Percentiles rank a stretch among this genome's conserved stretches.
Evolutionary conservation across 2,329 filamentous ascomycete genomes (phyloP).

Genomic region (Aureobasidium melanogenum): DNA sequence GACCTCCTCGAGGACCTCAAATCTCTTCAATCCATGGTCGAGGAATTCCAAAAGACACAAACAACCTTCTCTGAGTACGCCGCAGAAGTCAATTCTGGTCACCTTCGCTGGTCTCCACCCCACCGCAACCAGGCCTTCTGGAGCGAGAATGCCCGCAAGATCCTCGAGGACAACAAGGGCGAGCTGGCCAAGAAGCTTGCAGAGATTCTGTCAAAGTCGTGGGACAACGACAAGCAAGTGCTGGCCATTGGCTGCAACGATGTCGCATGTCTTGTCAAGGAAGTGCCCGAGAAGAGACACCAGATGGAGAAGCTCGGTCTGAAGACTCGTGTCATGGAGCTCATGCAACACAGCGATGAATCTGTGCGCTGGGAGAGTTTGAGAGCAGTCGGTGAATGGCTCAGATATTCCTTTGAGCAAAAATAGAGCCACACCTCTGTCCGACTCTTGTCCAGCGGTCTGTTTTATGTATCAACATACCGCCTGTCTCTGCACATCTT

Average conservation of each 20-base stretch:
- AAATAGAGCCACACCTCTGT: background rate
- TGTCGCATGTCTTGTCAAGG: slow-evolving; percentile 77
- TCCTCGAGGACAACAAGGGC: slow-evolving; percentile 74
- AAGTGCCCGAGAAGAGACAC: slow-evolving; percentile 73
- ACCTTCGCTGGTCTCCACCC: slow-evolving; percentile 86
- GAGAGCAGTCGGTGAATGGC: slow-evolving; percentile 70
- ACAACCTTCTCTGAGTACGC: slow-evolving; percentile 63
- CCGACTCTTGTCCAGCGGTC: background rate
- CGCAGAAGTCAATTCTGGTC: slow-evolving; percentile 75
- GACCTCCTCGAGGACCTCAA: slow-evolving; percentile 45
- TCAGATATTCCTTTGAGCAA: slow-evolving; percentile 58
- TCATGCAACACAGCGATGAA: slow-evolving; percentile 86
- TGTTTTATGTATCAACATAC: background rate
- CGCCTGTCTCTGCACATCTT: background rate
- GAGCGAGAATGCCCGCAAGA: slow-evolving; percentile 81
- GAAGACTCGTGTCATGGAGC: slow-evolving; percentile 82
- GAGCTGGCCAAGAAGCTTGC: slow-evolving; percentile 70
- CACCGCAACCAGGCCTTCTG: slow-evolving; percentile 83
- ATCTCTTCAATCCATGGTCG: slow-evolving; percentile 53
- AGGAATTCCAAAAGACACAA: slow-evolving; percentile 70
- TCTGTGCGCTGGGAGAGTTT: slow-evolving; percentile 87
- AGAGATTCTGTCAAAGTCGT: slow-evolving; percentile 73
- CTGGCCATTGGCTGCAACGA: slow-evolving; percentile 91
- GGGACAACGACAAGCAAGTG: slow-evolving; percentile 79
- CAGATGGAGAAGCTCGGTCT: slow-evolving; percentile 76